Evolutionary conservation across 202 grass and related monocot species (phyloP).

Genomic region (Carex arenaria): DNA sequence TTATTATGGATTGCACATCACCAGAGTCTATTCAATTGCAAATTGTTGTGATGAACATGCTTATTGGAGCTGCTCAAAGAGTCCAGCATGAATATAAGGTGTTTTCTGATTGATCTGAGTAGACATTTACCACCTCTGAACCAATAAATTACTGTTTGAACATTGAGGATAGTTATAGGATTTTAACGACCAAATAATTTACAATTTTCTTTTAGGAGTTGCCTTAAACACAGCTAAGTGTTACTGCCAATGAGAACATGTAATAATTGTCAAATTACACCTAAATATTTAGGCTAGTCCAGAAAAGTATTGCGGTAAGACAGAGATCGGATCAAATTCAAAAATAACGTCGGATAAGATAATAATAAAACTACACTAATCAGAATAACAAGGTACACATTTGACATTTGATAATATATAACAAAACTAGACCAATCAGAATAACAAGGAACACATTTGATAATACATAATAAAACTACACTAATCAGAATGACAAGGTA

Average conservation of each 20-base stretch:
- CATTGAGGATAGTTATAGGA: neutral
- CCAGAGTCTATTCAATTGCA: slow-evolving; percentile 77
- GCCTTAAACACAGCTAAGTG: neutral
- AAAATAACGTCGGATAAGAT: too few relatives aligned
- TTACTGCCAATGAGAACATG: neutral
- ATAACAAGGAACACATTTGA: neutral
- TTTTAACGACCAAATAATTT: neutral
- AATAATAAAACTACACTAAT: neutral
- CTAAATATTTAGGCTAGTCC: neutral
- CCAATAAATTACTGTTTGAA: neutral
- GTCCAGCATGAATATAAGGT: slow-evolving; percentile 44
- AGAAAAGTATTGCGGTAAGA: neutral
- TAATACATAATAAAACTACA: neutral
- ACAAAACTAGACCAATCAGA: too few relatives aligned
- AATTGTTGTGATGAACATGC: slow-evolving; percentile 81
- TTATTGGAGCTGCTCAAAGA: slow-evolving; percentile 34
- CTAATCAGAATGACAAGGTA: neutral
- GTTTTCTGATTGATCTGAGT: slow-evolving; percentile 25
- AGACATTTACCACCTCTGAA: neutral
- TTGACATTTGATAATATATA: neutral
- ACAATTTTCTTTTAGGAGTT: neutral
- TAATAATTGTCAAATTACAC: neutral
- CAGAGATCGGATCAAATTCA: neutral
- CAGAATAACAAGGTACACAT: neutral
- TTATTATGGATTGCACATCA: slow-evolving; percentile 79